These are phyloP conservation scores for Lactarius evosmus DNA, from an alignment of 768 basidiomycete genomes.

Conservation along the genomic window DNA sequence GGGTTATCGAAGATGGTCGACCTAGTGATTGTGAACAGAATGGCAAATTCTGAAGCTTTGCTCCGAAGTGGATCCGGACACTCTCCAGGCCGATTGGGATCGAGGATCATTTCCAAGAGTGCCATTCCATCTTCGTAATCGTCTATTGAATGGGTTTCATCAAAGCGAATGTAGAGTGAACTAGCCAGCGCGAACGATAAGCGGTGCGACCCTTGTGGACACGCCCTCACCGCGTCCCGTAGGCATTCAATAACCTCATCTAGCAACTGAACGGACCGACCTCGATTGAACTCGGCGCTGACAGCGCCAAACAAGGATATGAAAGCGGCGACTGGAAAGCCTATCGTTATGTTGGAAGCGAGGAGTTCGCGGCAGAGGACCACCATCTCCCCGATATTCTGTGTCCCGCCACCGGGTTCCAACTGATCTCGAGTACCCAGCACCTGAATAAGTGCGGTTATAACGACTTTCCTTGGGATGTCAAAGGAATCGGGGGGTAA, in stretches of 20 bases:
- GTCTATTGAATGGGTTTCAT: background rate
- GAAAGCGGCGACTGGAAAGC: background rate
- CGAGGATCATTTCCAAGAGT: background rate
- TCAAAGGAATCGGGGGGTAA: background rate
- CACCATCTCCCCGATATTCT: background rate
- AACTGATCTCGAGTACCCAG: background rate
- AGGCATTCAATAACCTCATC: constrained; percentile 1
- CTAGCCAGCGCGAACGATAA: background rate
- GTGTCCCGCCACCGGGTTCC: background rate
- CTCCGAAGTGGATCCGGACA: background rate
- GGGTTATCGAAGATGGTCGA: background rate
- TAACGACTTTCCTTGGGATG: background rate
- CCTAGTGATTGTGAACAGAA: background rate
- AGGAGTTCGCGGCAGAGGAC: background rate
- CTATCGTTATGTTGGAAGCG: background rate
- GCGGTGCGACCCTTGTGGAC: background rate
- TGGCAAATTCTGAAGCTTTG: background rate
- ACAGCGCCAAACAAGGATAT: background rate
- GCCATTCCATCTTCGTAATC: constrained; percentile 11
- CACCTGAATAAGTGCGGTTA: background rate
- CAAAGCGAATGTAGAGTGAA: constrained; percentile 1
- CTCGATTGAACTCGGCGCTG: background rate
- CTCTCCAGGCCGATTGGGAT: background rate
- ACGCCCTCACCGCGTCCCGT: background rate
- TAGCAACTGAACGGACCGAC: background rate